Conservation (phyloP, 805 yeast genomes). For the Candida namnaoensis region DNA sequence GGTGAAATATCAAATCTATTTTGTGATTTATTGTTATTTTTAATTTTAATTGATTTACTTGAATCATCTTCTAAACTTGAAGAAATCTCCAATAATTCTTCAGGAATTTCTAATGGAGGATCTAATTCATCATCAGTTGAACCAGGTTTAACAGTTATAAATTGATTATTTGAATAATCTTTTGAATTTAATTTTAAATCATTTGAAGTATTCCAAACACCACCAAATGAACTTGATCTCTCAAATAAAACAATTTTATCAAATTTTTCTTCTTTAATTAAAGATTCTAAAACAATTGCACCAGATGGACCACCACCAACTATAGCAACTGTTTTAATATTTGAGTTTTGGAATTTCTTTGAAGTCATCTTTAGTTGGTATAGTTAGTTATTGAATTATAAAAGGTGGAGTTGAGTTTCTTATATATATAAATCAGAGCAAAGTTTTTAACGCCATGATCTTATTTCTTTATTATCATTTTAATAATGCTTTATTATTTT, state of each 20-base stretch:
- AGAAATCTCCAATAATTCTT: not conserved
- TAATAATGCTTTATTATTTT: no score
- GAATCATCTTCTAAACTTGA: no score
- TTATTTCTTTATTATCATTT: no score
- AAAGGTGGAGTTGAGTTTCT: no score
- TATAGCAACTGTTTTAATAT: conserved; percentile 25
- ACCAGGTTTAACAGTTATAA: not conserved
- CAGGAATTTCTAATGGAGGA: not conserved
- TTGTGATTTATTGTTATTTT: no score
- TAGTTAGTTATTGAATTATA: no score
- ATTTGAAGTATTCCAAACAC: conserved; percentile 25
- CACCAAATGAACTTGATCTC: conserved; percentile 30
- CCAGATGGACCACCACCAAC: conserved; percentile 49
- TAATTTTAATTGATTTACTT: no score
- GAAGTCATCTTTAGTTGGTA: no score
- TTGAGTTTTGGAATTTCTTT: not conserved
- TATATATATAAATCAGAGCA: no score
- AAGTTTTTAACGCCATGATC: no score
- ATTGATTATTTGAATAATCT: no score
- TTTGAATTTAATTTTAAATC: not conserved
- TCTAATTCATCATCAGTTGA: not conserved
- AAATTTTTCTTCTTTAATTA: conserved; percentile 25
- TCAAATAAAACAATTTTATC: conserved; percentile 30
- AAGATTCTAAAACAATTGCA: conserved; percentile 29
- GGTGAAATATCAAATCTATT: conserved; percentile 1